Evolutionary conservation across 371 early-diverging fungal genomes (phyloP).

Genomic region (Syncephalastrum racemosum): DNA sequence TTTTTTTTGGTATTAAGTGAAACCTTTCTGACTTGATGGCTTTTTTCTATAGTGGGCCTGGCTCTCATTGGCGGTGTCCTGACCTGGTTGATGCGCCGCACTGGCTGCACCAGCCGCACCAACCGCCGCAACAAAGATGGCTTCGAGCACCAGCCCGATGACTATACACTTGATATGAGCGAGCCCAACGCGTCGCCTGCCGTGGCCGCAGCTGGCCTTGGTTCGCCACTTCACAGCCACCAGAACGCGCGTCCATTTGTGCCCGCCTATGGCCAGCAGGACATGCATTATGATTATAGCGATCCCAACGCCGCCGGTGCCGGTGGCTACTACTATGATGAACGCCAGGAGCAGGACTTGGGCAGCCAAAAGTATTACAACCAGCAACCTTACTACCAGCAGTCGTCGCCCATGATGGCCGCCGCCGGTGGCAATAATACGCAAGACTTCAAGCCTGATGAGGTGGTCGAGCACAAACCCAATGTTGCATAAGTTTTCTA

Average conservation of each 20-base stretch:
- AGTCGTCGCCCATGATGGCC: neutral
- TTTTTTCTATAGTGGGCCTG: constrained; percentile 21
- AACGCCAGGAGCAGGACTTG: neutral
- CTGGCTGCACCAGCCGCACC: constrained; percentile 33
- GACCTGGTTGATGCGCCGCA: constrained; percentile 31
- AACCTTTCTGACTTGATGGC: neutral
- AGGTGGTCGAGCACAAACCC: constrained; percentile 5
- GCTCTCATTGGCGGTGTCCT: constrained; percentile 37
- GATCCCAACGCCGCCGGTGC: neutral
- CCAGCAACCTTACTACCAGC: constrained; percentile 5
- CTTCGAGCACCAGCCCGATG: constrained; percentile 18
- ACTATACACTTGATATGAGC: constrained; percentile 15
- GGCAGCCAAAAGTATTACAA: neutral
- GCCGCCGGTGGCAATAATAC: neutral
- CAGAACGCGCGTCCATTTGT: constrained; percentile 13
- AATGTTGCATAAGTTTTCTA: constrained; percentile 2
- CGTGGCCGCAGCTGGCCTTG: too few species aligned
- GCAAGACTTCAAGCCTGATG: constrained; percentile 2
- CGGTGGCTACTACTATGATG: neutral
- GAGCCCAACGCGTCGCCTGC: neutral
- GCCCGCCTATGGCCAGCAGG: neutral
- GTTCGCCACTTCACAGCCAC: neutral
- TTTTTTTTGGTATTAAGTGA: neutral
- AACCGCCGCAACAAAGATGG: constrained; percentile 15
- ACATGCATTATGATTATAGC: neutral